Evolutionary conservation across 306 rosid genomes (phyloP).

Genomic region (Hippophae gyantsensis): DNA sequence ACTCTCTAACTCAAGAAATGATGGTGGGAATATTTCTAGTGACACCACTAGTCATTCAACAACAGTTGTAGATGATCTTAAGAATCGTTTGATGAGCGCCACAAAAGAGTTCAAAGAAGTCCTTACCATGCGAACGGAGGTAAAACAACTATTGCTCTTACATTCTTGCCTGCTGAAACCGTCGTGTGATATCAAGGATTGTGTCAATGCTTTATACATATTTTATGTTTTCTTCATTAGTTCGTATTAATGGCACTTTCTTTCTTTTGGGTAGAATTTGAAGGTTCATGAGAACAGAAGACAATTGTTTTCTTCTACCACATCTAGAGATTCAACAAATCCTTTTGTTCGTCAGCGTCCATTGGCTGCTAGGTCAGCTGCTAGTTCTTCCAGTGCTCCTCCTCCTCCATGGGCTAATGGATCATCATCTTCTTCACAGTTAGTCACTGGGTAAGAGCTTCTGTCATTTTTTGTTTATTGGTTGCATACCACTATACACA

Average conservation of each 20-base stretch:
- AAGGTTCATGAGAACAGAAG: conserved; percentile 90
- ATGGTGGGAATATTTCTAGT: conserved; percentile 59
- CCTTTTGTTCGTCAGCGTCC: conserved; percentile 97
- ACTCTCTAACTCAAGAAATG: conserved; percentile 50
- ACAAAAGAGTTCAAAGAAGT: conserved; percentile 96
- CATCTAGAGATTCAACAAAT: conserved; percentile 74
- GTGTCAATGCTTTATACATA: not conserved
- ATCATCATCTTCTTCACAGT: conserved; percentile 50
- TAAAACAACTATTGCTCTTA: conserved; percentile 16
- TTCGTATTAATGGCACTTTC: conserved; percentile 7
- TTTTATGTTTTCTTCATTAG: not conserved
- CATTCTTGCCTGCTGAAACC: conserved; percentile 4
- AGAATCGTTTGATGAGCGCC: conserved; percentile 79
- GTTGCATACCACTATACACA: not conserved
- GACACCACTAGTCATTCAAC: conserved; percentile 87
- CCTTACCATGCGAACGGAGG: conserved; percentile 95
- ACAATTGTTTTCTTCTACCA: conserved; percentile 66
- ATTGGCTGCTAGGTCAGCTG: conserved; percentile 59
- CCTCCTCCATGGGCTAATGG: conserved; percentile 89
- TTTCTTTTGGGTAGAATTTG: conserved; percentile 57
- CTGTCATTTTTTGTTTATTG: conserved; percentile 8
- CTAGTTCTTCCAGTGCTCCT: conserved; percentile 59
- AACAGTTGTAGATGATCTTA: conserved; percentile 86
- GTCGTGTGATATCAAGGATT: not conserved
- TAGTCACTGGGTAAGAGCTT: conserved; percentile 49